Base-by-base conservation (phyloP, 257 asterid genomes). In the Verbascum thapsus region DNA sequence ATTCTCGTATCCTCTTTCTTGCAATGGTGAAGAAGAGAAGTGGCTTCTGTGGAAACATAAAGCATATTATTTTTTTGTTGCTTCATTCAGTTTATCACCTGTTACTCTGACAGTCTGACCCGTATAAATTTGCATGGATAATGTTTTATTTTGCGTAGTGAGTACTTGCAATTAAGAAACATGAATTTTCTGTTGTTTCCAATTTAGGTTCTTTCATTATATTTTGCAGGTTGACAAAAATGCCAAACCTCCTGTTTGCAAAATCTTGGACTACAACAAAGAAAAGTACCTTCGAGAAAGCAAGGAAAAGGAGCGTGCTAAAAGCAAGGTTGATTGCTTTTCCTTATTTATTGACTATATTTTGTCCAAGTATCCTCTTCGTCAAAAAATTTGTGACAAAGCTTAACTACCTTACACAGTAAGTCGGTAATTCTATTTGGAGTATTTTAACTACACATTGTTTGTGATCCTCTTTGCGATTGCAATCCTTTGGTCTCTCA, bases 171-270 rank as follows among this genome's bases (percentile, higher is more conserved):
- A 34, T 10, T 19, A 22, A 20, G 48, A 39, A 35, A 40, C 37
- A 23, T 45, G 54, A 61, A 42, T 42, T 47, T 69, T 67, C 73
- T 61, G 53, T 53, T 72, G 22, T 69, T 40, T 49, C 61, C 11
- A 39, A 49, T 39, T 12, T 43, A 45, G 38, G 26, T 64, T 74
- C 34, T 53, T 67, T 52, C 63, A 47, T 64, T 60, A 53, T 20
- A 23, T 17, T 57, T 49, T 74, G 70, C 78, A 92, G 99, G 99
- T 89, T 73, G 81, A 84, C 64, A 73, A 71, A 66, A 44, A 55
- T 38, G 76, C 74, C 20, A 68, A 72, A 34, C 95, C 95, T 64
- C 96, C 97, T 43, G 99, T 84, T 61, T 89, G 96, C 88, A 87
- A 90, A 78, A 63, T 92, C 44, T 73, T 74, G 74, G 91, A 92